Evolutionary conservation across 169 alveolate genomes (phyloP).

Genomic region (Plasmodium gonderi): DNA sequence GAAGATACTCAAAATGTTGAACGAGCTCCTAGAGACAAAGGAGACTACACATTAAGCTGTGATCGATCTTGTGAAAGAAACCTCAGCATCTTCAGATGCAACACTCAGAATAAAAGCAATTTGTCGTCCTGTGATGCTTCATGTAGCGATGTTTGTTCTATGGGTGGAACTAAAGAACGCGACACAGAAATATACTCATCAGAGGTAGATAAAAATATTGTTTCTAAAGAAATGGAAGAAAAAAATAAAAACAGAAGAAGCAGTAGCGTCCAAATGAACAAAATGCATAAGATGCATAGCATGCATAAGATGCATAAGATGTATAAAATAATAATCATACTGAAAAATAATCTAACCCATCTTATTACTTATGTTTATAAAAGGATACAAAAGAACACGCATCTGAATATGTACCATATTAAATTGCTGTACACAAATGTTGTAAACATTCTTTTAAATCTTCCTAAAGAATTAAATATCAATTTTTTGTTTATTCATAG

Average conservation of each 20-base stretch:
- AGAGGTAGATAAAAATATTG: too few species aligned
- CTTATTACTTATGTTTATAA: constrained; percentile 7
- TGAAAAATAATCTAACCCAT: constrained; percentile 6
- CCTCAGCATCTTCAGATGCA: neutral
- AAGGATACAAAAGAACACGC: neutral
- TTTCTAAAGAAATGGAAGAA: too few species aligned
- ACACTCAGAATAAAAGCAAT: neutral
- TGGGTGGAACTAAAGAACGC: too few species aligned
- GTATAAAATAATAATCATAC: neutral
- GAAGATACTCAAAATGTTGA: too few species aligned
- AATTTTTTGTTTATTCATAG: neutral
- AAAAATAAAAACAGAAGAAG: neutral
- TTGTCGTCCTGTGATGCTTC: neutral
- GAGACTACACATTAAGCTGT: too few species aligned
- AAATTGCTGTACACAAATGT: constrained; percentile 14
- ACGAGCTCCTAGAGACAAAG: too few species aligned
- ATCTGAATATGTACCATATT: neutral
- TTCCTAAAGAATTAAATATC: constrained; percentile 6
- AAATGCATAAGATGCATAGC: neutral
- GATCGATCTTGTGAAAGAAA: neutral
- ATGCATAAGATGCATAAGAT: neutral
- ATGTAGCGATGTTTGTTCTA: too few species aligned
- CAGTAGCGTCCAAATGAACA: too few species aligned
- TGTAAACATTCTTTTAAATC: constrained; percentile 6
- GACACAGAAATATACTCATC: too few species aligned